Base-by-base conservation (phyloP, 2,329 filamentous ascomycete genomes). In the Tolypocladium tropicale region DNA sequence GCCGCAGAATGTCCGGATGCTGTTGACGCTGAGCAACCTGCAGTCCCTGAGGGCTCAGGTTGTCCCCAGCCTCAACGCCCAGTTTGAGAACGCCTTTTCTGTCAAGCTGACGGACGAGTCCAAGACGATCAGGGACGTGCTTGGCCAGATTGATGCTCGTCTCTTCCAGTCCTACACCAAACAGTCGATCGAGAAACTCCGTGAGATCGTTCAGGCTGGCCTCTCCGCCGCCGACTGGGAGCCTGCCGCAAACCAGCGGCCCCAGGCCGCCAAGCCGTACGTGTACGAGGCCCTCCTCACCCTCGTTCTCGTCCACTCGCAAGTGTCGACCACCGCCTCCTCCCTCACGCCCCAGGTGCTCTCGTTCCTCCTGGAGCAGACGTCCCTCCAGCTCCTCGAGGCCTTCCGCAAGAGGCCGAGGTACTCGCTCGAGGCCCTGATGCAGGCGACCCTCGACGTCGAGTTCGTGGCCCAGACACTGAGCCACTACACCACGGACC, bases 381-480 rank as follows among this genome's bases (percentile, higher is more conserved):
- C 88, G 12, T 93, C 88, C 12, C 75, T 81, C 6, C 85, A 91
- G 59, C 84, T 97, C n/a, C 84, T 96, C 18, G 81, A 86, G 32
- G 86, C 90, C 0, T 96, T 97, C 77, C 76, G 74, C 77, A 81
- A 69, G 37, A 84, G 86, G 7, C 70, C 78, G 5, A 77, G 77
- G 23, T 97, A 94, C 72, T 81, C 84, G 1, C 83, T 99, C 0
- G 78, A 87, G 6, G 86, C 89, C 7, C 81, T 99, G 53, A 95
- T 97, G 86, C 95, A 99, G 73, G 95, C 95, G 1, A 99, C 94
- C 0, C 82, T 99, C 1, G 94, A 99, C 67, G 92, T 96, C 1
- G 94, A 99, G 72, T 97, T 99, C 67, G 86, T 97, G 56, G 90
- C 92, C 1, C 94, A 99, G 75, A 96, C 93, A 6, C 80, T 99